Percentiles rank a stretch among this genome's conserved stretches.
phyloP scores from a whole-genome alignment of 73 alveolate species.

The Tetrahymena thermophila region DNA sequence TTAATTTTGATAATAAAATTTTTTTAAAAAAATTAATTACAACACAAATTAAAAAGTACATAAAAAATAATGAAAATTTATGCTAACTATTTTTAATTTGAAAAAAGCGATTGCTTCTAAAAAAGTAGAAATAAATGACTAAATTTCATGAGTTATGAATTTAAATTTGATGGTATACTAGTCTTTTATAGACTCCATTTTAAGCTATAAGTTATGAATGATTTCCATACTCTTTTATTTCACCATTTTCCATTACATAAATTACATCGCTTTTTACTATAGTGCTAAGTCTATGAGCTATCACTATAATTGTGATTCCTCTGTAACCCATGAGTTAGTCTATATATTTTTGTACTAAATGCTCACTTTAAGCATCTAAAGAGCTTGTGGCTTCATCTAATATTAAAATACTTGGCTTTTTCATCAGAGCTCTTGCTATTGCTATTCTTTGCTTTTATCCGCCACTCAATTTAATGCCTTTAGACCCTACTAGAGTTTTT shows the following conservation, averaged over 20 bases:
- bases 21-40: too few species aligned
- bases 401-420: conserved; percentile 74
- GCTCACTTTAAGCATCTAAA: conserved; percentile 35
- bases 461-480: conserved; percentile 79
- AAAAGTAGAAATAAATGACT: too few species aligned
- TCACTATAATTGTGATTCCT: conserved; percentile 51
- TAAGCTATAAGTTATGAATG: conserved; percentile 47
- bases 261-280: conserved; percentile 58
- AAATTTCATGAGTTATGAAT: not conserved
- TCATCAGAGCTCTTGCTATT: conserved; percentile 86
- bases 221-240: conserved; percentile 55
- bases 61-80: too few species aligned
- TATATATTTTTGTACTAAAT: conserved; percentile 13
- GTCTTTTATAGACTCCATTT: conserved; percentile 27
- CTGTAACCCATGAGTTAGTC: conserved; percentile 16
- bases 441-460: conserved; percentile 93
- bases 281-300: conserved; percentile 71
- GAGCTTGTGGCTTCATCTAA: conserved; percentile 93
- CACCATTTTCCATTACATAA: conserved; percentile 62
- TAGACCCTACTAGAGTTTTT: conserved; percentile 64
- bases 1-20: too few species aligned
- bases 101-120: too few species aligned
- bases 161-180: not conserved
- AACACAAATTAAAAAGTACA: too few species aligned
- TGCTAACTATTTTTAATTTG: too few species aligned